Percentiles rank a stretch among this genome's conserved stretches.
phyloP scores from a whole-genome alignment of 768 basidiomycete genomes.

The Scleroderma bovista region DNA sequence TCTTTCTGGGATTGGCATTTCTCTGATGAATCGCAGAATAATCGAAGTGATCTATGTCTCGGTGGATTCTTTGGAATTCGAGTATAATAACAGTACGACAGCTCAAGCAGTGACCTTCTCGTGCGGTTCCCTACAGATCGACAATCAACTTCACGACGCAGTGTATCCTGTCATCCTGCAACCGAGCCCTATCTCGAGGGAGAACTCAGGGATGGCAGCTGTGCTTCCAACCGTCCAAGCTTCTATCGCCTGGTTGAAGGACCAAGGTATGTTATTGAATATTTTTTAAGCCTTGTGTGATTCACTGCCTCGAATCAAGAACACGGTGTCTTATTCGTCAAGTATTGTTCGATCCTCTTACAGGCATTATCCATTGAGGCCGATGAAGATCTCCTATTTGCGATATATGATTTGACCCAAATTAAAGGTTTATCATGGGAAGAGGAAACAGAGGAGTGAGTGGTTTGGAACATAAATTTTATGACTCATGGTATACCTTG shows the following conservation, averaged over 20 bases:
- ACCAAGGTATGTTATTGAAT: conserved; percentile 56
- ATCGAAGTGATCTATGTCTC: conserved; percentile 89
- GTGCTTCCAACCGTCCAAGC: conserved; percentile 80
- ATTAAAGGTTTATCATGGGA: conserved; percentile 92
- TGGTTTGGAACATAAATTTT: neutral
- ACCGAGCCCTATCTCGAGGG: conserved; percentile 81
- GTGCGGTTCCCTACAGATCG: conserved; percentile 86
- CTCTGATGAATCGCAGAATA: conserved; percentile 81
- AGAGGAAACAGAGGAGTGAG: conserved; percentile 69
- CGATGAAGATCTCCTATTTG: conserved; percentile 96
- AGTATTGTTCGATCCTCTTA: conserved; percentile 90
- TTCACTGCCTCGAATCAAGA: conserved; percentile 39
- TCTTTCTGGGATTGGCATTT: conserved; percentile 88
- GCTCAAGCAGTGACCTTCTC: conserved; percentile 78
- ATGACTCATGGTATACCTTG: conserved; percentile 3
- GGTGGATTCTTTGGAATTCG: conserved; percentile 70
- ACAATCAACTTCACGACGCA: conserved; percentile 97
- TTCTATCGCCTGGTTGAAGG: conserved; percentile 86
- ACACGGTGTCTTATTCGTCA: conserved; percentile 97
- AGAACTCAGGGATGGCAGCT: conserved; percentile 68
- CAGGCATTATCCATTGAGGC: conserved; percentile 93
- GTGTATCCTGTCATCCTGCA: conserved; percentile 92
- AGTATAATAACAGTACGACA: conserved; percentile 73
- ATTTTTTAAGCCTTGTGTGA: neutral
- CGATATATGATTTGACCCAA: conserved; percentile 86